phyloP scores from a whole-genome alignment of 192 early-diverging fungal genomes.

The Chytriomyces sp. region DNA sequence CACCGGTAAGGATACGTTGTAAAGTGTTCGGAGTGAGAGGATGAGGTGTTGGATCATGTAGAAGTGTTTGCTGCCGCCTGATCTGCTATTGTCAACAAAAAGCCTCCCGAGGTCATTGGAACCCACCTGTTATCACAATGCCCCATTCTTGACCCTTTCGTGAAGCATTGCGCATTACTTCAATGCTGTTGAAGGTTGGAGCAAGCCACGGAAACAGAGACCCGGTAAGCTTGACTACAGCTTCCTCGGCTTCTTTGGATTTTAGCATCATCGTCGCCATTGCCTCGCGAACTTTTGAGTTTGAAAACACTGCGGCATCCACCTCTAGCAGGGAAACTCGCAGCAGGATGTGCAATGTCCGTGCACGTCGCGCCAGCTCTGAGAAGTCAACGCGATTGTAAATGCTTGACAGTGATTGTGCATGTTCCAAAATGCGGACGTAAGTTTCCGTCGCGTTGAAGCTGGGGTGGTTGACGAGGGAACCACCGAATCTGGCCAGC shows the following conservation, averaged over 20 bases:
- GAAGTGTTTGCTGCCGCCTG: background rate
- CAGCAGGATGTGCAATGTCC: background rate
- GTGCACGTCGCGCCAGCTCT: background rate
- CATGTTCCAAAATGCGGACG: background rate
- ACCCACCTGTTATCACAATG: no score
- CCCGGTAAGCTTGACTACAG: background rate
- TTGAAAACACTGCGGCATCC: background rate
- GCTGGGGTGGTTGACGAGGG: background rate
- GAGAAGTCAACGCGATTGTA: background rate
- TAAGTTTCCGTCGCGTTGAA: background rate
- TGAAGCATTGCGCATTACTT: background rate
- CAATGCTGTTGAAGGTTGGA: background rate
- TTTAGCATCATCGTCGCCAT: background rate
- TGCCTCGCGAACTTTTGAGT: background rate
- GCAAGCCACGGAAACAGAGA: background rate
- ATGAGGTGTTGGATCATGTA: background rate
- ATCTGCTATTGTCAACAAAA: background rate
- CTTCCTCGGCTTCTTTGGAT: background rate
- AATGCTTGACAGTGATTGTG: background rate
- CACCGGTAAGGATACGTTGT: background rate
- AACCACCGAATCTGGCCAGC: background rate
- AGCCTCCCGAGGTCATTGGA: no score
- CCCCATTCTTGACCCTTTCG: no score
- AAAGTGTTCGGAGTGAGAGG: background rate
- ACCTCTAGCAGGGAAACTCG: background rate